A percentile compares a stretch with the other conserved stretches of the same genome.
phyloP scores from a whole-genome alignment of 148 eudicot species.

The Polygonum maritimum region DNA sequence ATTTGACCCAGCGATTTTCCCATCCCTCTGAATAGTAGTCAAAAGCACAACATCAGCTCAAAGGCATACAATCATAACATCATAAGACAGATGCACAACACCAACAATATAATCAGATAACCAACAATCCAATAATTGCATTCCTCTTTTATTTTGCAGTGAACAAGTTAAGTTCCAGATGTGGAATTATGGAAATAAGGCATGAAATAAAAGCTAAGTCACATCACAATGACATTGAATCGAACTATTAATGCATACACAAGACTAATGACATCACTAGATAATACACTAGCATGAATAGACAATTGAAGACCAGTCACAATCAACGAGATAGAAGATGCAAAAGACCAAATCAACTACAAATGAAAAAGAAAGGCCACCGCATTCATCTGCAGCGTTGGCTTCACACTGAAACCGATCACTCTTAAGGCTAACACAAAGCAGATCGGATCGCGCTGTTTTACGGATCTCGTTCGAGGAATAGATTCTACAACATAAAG shows the following conservation, averaged over 20 bases:
- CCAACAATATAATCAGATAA: neutral
- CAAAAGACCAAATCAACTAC: neutral
- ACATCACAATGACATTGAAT: neutral
- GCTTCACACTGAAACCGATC: neutral
- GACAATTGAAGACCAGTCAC: conserved; percentile 4
- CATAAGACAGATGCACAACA: neutral
- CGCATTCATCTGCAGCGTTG: neutral
- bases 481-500: neutral
- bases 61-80: conserved; percentile 2
- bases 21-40: conserved; percentile 52
- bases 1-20: conserved; percentile 91
- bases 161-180: neutral
- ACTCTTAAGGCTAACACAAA: neutral
- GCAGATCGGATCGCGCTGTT: neutral
- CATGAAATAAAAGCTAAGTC: neutral
- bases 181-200: neutral
- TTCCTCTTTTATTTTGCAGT: neutral
- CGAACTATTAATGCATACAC: neutral
- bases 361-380: neutral
- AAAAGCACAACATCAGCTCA: neutral
- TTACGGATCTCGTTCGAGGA: neutral
- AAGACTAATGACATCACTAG: neutral
- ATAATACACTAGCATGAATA: neutral
- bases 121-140: neutral
- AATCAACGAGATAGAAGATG: conserved; percentile 2